Evolutionary conservation across 2,329 filamentous ascomycete species (phyloP).

Genomic region (Lecanosticta acicola): DNA sequence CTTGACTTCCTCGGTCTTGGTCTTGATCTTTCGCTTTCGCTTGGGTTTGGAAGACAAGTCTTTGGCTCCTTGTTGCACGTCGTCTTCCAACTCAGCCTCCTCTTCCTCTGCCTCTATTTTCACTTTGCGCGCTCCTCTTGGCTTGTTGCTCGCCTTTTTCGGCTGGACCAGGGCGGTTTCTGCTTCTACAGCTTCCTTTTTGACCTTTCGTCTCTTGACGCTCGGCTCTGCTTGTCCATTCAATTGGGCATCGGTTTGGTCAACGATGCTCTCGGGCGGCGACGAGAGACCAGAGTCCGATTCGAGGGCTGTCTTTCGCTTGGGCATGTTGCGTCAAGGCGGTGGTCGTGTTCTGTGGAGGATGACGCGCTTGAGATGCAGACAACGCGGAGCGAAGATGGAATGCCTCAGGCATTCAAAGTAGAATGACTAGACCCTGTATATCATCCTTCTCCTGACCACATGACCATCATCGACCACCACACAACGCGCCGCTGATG

Average conservation of each 20-base stretch:
- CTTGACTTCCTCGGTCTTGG: constrained; percentile 10
- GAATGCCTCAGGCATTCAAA: too few species aligned
- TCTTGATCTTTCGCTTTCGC: constrained; percentile 14
- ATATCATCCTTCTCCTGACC: too few species aligned
- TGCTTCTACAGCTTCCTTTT: background rate
- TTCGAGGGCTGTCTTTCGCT: too few species aligned
- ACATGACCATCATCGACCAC: too few species aligned
- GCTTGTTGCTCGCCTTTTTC: background rate
- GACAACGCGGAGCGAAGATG: too few species aligned
- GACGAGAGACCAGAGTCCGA: too few species aligned
- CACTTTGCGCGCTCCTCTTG: background rate
- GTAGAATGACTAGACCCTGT: too few species aligned
- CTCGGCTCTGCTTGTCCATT: background rate
- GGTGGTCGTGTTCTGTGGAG: too few species aligned
- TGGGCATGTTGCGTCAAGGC: too few species aligned
- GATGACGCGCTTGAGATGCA: too few species aligned
- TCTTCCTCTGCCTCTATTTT: constrained; percentile 14
- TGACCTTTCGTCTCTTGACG: background rate
- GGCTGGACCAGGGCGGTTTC: background rate
- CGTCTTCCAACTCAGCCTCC: constrained; percentile 12
- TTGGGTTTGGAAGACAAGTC: constrained; percentile 3
- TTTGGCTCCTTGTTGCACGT: constrained; percentile 5
- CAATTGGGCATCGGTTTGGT: background rate
- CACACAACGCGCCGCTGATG: too few species aligned
- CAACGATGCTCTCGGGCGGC: too few species aligned